A percentile compares a stretch with the other conserved stretches of the same genome.
phyloP scores from a whole-genome alignment of 2,329 filamentous ascomycete genomes.

The Microcyclospora tardicrescens region DNA sequence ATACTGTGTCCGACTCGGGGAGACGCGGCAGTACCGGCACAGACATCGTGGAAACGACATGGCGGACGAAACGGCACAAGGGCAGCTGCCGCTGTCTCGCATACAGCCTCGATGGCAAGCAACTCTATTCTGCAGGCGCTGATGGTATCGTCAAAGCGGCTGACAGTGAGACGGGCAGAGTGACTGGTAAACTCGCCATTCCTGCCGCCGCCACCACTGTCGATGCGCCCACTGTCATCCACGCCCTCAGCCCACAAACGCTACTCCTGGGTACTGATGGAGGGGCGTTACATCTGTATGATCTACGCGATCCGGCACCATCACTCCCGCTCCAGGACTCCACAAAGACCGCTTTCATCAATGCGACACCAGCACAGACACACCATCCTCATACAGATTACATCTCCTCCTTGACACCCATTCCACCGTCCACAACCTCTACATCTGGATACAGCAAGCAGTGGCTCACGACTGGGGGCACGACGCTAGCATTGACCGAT shows the following conservation, averaged over 20 bases:
- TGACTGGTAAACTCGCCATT: conserved; percentile 70
- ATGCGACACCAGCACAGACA: conserved; percentile 58
- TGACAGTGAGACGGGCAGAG: conserved; percentile 46
- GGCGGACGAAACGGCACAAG: conserved; percentile 83
- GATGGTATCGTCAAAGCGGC: conserved; percentile 53
- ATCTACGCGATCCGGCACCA: conserved; percentile 49
- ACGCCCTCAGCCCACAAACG: conserved; percentile 74
- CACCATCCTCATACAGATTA: conserved; percentile 87
- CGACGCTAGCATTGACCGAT: conserved; percentile 81
- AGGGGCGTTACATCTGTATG: conserved; percentile 75
- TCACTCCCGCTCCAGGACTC: conserved; percentile 23
- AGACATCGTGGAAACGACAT: conserved; percentile 66
- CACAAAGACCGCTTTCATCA: conserved; percentile 32
- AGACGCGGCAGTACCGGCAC: conserved; percentile 45
- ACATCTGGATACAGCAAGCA: conserved; percentile 87
- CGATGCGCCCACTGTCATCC: conserved; percentile 69
- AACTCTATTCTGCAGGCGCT: conserved; percentile 48
- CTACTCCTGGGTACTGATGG: conserved; percentile 85
- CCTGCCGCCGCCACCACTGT: conserved; percentile 40
- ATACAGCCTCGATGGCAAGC: conserved; percentile 65
- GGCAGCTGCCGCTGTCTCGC: conserved; percentile 76
- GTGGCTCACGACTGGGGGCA: conserved; percentile 87
- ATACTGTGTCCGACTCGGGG: conserved; percentile 27
- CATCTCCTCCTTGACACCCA: conserved; percentile 71
- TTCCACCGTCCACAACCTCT: conserved; percentile 66